phyloP scores from a whole-genome alignment of 1,139 yeast genomes.

The Debaryomyces sp. region DNA sequence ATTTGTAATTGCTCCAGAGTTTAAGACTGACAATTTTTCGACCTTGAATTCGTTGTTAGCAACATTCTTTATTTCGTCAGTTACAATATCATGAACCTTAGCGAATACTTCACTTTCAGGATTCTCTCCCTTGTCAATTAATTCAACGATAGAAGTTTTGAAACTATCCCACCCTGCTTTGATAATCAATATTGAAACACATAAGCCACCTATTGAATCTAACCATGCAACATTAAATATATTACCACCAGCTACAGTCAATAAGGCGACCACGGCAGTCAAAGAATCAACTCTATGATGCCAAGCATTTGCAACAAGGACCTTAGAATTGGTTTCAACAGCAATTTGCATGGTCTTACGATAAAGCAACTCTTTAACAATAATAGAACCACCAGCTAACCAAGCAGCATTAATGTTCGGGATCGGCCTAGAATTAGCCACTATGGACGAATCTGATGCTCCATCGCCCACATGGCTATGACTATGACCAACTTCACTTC shows the following conservation, averaged over 20 bases:
- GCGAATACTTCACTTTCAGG: constrained; percentile 31
- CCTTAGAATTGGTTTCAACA: constrained; percentile 75
- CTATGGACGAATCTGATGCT: constrained; percentile 5
- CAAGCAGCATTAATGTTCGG: constrained; percentile 92
- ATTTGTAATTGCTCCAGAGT: constrained; percentile 72
- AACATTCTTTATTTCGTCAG: constrained; percentile 21
- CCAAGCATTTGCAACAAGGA: constrained; percentile 96
- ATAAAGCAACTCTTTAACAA: constrained; percentile 83
- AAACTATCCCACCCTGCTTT: constrained; percentile 84
- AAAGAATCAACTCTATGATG: constrained; percentile 96
- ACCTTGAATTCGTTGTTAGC: constrained; percentile 30
- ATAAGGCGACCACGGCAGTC: constrained; percentile 87
- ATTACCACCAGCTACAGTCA: constrained; percentile 85
- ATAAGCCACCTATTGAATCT: constrained; percentile 87
- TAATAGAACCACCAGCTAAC: constrained; percentile 88
- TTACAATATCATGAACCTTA: constrained; percentile 27
- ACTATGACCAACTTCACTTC: constrained; percentile 25
- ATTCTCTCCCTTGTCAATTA: constrained; percentile 61
- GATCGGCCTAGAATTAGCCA: constrained; percentile 30
- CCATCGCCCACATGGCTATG: constrained; percentile 28
- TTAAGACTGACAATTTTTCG: constrained; percentile 54
- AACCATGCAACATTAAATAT: constrained; percentile 77
- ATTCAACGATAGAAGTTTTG: constrained; percentile 67
- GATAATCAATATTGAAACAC: constrained; percentile 79
- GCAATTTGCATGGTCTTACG: constrained; percentile 84